A percentile compares a stretch with the other conserved stretches of the same genome.
Conservation (phyloP, 108 stramenopile species). For the Nannochloropsis gaditana region DNA sequence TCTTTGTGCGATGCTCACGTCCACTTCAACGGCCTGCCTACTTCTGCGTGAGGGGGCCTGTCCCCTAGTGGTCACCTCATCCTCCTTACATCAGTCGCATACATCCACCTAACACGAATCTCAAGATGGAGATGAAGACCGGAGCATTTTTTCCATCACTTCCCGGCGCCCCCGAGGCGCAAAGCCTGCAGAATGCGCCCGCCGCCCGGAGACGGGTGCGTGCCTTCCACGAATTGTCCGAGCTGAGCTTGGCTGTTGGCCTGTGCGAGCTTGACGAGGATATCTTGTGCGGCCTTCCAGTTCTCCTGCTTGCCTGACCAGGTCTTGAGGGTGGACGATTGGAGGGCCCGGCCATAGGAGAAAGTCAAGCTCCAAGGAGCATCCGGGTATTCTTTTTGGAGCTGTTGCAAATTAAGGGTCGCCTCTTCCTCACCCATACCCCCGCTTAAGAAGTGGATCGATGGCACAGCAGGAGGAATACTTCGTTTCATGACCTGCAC, state of each 20-base stretch:
- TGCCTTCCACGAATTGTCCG: constrained; percentile 20
- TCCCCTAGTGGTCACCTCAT: no score
- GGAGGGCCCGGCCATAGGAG: constrained; percentile 70
- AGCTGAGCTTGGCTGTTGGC: constrained; percentile 24
- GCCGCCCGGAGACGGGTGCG: constrained; percentile 12
- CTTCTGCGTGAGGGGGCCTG: no score
- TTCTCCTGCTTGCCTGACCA: constrained; percentile 61
- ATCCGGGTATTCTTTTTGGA: constrained; percentile 62
- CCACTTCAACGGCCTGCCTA: no score
- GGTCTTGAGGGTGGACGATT: constrained; percentile 62
- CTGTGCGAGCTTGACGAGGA: constrained; percentile 26
- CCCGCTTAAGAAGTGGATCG: constrained; percentile 71
- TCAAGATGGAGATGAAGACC: no score
- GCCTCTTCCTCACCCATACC: constrained; percentile 72
- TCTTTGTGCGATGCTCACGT: no score
- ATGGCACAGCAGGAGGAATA: constrained; percentile 73
- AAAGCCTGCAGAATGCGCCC: constrained; percentile 26
- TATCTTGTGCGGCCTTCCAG: constrained; percentile 49
- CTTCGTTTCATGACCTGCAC: constrained; percentile 66
- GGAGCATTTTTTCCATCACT: not conserved
- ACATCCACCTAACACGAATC: no score
- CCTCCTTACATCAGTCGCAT: no score
- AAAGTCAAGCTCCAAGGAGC: constrained; percentile 61
- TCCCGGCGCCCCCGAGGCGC: constrained; percentile 27
- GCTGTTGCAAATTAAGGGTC: constrained; percentile 63